phyloP scores from a whole-genome alignment of 1,284 basidiomycete genomes.

The Agaricales sp. region DNA sequence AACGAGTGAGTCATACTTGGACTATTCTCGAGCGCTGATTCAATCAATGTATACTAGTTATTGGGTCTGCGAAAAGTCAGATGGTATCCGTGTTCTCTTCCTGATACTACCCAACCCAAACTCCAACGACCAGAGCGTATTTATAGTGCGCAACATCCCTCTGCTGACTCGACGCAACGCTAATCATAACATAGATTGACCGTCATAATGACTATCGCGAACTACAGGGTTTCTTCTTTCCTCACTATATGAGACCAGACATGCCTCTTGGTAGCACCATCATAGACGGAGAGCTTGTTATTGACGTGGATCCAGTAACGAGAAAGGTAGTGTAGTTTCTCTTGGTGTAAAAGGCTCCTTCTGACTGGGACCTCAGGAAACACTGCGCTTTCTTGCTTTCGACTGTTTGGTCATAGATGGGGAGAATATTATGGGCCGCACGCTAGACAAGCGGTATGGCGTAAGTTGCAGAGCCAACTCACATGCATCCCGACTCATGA shows the following conservation, averaged over 20 bases:
- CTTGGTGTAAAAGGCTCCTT: conserved; percentile 1
- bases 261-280: conserved; percentile 71
- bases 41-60: conserved; percentile 43
- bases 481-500: conserved; percentile 20
- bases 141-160: conserved; percentile 47
- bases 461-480: too few species aligned
- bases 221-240: conserved; percentile 75
- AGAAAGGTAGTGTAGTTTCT: conserved; percentile 40
- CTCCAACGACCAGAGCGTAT: conserved; percentile 63
- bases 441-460: conserved; percentile 84
- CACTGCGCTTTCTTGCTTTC: conserved; percentile 79
- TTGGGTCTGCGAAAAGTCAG: conserved; percentile 99
- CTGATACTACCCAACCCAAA: conserved; percentile 68
- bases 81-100: conserved; percentile 88
- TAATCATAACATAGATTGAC: conserved; percentile 62
- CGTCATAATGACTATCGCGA: conserved; percentile 84
- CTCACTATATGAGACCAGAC: conserved; percentile 67
- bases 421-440: conserved; percentile 77
- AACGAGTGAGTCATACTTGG: conserved; percentile 64
- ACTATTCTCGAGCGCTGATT: conserved; percentile 3
- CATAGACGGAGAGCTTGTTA: conserved; percentile 91
- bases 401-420: conserved; percentile 87
- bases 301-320: conserved; percentile 76
- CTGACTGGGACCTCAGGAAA: conserved; percentile 46
- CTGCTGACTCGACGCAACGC: not conserved